phyloP scores from a whole-genome alignment of 2,329 filamentous ascomycete species.

The Aspergillus tanneri region DNA sequence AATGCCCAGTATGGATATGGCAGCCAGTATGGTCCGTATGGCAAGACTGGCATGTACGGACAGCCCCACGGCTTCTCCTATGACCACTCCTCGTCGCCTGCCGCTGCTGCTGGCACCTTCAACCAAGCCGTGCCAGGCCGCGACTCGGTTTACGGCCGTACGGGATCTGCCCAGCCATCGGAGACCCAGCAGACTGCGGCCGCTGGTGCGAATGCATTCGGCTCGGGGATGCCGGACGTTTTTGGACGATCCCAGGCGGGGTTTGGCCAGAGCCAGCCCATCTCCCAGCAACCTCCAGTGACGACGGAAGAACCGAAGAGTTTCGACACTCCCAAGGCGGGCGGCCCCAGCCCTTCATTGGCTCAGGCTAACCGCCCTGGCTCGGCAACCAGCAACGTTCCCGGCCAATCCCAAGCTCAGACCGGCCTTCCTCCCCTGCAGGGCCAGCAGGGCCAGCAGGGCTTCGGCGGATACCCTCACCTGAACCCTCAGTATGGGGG shows the following conservation, averaged over 20 bases:
- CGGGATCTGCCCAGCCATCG: slow-evolving; percentile 57
- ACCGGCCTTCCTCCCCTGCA: slow-evolving; percentile 55
- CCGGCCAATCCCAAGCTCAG: slow-evolving; percentile 52
- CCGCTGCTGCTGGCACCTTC: slow-evolving; percentile 54
- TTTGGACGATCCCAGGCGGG: slow-evolving; percentile 60
- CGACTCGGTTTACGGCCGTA: slow-evolving; percentile 60
- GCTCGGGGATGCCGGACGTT: slow-evolving; percentile 55
- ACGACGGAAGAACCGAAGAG: slow-evolving; percentile 57
- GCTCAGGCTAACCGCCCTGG: slow-evolving; percentile 63
- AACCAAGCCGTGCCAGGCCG: slow-evolving; percentile 47
- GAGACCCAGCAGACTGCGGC: slow-evolving; percentile 54
- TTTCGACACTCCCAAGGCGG: slow-evolving; percentile 57
- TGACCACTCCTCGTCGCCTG: slow-evolving; percentile 65
- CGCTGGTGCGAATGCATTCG: slow-evolving; percentile 51
- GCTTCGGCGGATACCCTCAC: slow-evolving; percentile 58
- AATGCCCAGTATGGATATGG: slow-evolving; percentile 56
- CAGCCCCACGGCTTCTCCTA: slow-evolving; percentile 64
- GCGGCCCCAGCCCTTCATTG: slow-evolving; percentile 60
- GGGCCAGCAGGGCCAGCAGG: slow-evolving; percentile 54
- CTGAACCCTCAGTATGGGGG: slow-evolving; percentile 55
- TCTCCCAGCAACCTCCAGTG: slow-evolving; percentile 50
- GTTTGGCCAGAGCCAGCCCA: slow-evolving; percentile 57
- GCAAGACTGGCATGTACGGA: slow-evolving; percentile 62
- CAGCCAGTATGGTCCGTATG: slow-evolving; percentile 53
- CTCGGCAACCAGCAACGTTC: slow-evolving; percentile 60